Evolutionary conservation across 2,329 filamentous ascomycete genomes (phyloP), one percentile per base, ranked within the genome.

Genomic region (Cladosporium sp.): DNA sequence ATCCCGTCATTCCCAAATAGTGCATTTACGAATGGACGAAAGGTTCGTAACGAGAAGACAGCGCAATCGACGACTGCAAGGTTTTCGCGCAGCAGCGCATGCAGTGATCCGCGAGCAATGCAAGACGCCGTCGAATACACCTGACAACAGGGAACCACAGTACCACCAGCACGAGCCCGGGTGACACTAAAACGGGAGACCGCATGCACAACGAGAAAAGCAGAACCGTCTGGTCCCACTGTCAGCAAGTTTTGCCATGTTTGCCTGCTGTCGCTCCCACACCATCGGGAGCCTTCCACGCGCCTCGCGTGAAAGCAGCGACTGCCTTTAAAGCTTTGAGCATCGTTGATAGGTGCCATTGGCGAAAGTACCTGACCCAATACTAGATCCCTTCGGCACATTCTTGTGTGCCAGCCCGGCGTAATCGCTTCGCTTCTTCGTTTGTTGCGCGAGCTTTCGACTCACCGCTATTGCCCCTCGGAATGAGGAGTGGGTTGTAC

Each of bases 171-270:
- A 39, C 13, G 25, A 43, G 56, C 56, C 36, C 32, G n/a, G 6
- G 63, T 59, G 16, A 14, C 46, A 59, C 54, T 26, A 39, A 36
- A 43, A 43, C 43, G 59, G 58, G 34, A 18, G 34, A 58, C 23
- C 43, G 21, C 56, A 65, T 65, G 63, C 54, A 59, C 30, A 32
- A 53, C 57, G 43, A 59, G 43, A 46, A 43, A 59, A 59, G 32
- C 63, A 34, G 25, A 23, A 18, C 34, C 32, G 8, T 14, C 30
- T 13, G 32, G 60, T 63, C 18, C 18, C 49, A 56, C 60, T 18
- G 10, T 18, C 25, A 34, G 60, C 48, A 63, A 54, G 49, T 25
- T 56, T 11, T 63, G 13, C 60, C 60, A 63, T 63, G 60, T 46
- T 18, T 39, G 32, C 18, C 21, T 25, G 34, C 60, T 46, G 49